These are phyloP conservation scores for Fraxinus greggii DNA, from an alignment of 305 asterid genomes.

Conservation along the genomic window DNA sequence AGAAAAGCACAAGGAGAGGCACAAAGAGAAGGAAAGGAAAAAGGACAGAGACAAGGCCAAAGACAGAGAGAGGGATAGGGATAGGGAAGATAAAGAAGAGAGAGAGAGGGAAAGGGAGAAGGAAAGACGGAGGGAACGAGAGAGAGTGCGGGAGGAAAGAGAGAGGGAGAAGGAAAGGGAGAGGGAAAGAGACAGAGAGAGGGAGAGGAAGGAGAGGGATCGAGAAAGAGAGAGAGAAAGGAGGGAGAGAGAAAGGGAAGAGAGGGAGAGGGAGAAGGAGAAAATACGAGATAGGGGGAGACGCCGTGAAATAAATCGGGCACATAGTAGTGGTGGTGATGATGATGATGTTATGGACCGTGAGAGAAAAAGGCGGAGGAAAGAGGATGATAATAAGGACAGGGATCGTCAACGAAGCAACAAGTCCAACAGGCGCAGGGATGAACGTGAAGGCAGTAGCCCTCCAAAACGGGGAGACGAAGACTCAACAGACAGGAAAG, in stretches of 20 bases:
- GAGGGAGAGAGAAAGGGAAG: conserved; percentile 33
- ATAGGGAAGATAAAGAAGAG: conserved; percentile 37
- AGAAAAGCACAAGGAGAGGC: conserved; percentile 33
- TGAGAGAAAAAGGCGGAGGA: conserved; percentile 71
- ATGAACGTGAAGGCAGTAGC: conserved; percentile 45
- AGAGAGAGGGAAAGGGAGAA: conserved; percentile 36
- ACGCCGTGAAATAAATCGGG: conserved; percentile 46
- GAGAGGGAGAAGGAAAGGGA: conserved; percentile 1
- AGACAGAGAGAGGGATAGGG: conserved; percentile 47
- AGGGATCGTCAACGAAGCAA: conserved; percentile 42
- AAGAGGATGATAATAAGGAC: conserved; percentile 50
- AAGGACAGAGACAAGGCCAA: conserved; percentile 37
- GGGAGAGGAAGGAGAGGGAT: conserved; percentile 22
- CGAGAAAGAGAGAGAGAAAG: conserved; percentile 30
- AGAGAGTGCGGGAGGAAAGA: background rate
- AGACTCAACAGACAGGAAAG: conserved; percentile 35
- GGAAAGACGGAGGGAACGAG: conserved; percentile 25
- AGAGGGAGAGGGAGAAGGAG: conserved; percentile 38
- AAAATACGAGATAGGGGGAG: conserved; percentile 53
- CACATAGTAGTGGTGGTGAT: conserved; percentile 62
- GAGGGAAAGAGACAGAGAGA: conserved; percentile 21
- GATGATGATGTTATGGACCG: conserved; percentile 49
- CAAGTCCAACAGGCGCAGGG: conserved; percentile 42
- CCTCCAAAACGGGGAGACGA: conserved; percentile 47
- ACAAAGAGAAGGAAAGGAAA: conserved; percentile 32